phyloP scores from a whole-genome alignment of 306 rosid genomes.

The Amphicarpaea edgeworthii region DNA sequence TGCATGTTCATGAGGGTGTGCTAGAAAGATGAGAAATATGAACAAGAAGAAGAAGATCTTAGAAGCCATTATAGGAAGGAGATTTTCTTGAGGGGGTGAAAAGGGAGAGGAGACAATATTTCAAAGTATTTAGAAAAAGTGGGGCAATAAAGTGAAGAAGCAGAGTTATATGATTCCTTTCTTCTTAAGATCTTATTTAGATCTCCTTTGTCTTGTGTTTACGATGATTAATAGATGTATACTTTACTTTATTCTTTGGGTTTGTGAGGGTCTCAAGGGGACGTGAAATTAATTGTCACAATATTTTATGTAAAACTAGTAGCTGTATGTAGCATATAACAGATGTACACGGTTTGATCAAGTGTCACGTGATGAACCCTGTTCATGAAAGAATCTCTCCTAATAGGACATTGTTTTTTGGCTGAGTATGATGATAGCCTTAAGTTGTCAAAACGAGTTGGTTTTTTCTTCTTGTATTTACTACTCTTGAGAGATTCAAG shows the following conservation, averaged over 20 bases:
- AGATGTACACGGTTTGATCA: constrained; percentile 27
- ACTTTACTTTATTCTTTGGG: neutral
- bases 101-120: constrained; percentile 11
- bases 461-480: constrained; percentile 47
- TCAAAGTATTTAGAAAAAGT: constrained; percentile 19
- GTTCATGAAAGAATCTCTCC: constrained; percentile 33
- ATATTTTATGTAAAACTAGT: constrained; percentile 22
- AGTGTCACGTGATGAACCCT: constrained; percentile 44
- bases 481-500: constrained; percentile 38
- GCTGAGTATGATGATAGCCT: constrained; percentile 7
- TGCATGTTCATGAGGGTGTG: constrained; percentile 12
- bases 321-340: neutral
- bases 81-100: constrained; percentile 6
- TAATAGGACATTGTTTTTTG: constrained; percentile 1
- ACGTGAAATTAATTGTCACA: constrained; percentile 19
- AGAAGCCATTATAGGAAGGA: constrained; percentile 48
- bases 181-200: constrained; percentile 27
- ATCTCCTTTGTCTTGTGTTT: constrained; percentile 38
- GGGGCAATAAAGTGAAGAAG: constrained; percentile 42
- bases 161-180: constrained; percentile 33
- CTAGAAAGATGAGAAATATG: constrained; percentile 49
- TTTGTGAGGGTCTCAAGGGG: constrained; percentile 18
- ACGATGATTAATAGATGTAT: constrained; percentile 16
- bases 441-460: constrained; percentile 43
- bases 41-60: constrained; percentile 42